Conservation (phyloP, 2,329 filamentous ascomycete genomes). For the Neopestalotiopsis rosae region DNA sequence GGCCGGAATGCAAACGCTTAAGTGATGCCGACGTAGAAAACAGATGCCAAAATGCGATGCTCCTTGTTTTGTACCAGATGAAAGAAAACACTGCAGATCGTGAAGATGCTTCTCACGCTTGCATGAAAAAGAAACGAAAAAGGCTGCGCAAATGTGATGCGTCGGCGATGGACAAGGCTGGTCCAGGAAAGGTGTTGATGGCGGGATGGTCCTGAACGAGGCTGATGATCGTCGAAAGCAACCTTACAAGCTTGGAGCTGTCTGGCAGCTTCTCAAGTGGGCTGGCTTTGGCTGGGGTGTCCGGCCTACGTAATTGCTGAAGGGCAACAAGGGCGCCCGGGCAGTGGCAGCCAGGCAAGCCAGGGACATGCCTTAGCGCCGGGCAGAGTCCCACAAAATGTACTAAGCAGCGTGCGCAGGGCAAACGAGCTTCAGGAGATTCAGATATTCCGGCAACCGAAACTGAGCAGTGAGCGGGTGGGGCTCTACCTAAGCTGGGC, state of each 20-base stretch:
- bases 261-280: neutral
- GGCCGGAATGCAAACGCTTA: neutral
- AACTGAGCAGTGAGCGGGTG: neutral
- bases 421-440: neutral
- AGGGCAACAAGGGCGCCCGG: neutral
- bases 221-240: slow-evolving; percentile 11
- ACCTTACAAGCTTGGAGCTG: neutral
- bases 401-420: too few species aligned
- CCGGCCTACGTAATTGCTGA: slow-evolving; percentile 6
- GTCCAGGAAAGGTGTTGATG: neutral
- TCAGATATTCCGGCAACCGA: slow-evolving; percentile 7
- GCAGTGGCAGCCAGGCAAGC: neutral
- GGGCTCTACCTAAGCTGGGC: too few species aligned
- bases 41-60: neutral
- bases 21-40: neutral
- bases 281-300: neutral
- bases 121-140: neutral
- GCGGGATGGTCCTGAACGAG: slow-evolving; percentile 4
- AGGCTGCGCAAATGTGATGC: neutral
- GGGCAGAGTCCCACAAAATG: neutral
- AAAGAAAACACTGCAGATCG: slow-evolving; percentile 4
- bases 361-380: neutral
- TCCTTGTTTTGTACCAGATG: neutral
- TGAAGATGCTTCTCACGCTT: slow-evolving; percentile 1
- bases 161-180: neutral